These are phyloP conservation scores for Tolypocladium album DNA, from an alignment of 2,329 filamentous ascomycete species.

Conservation along the genomic window DNA sequence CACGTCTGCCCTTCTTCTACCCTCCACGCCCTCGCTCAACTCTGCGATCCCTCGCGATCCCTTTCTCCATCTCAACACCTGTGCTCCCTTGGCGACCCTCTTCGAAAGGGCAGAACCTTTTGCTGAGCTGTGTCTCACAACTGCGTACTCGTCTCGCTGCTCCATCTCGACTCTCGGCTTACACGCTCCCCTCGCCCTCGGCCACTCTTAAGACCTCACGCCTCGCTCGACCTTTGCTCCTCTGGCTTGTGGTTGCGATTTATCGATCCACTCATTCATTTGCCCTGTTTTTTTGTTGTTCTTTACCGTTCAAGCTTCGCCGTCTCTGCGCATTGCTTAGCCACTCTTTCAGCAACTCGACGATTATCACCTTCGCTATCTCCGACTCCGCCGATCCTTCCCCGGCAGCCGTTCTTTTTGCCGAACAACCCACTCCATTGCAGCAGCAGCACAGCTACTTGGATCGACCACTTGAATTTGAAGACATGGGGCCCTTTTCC, in stretches of 20 bases:
- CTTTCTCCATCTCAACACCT: constrained; percentile 13
- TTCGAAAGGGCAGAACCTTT: constrained; percentile 20
- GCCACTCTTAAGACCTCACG: constrained; percentile 2
- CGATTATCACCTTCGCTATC: not conserved
- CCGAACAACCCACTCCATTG: not conserved
- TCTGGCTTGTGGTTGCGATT: not conserved
- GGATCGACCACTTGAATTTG: not conserved
- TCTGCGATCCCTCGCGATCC: constrained; percentile 9
- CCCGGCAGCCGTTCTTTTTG: not conserved
- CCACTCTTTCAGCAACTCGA: constrained; percentile 1
- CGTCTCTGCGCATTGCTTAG: not conserved
- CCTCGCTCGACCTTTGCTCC: constrained; percentile 1
- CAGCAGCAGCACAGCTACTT: not conserved
- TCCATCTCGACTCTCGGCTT: constrained; percentile 9
- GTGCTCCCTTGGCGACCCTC: constrained; percentile 20
- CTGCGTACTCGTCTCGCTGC: constrained; percentile 18
- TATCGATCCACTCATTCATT: not conserved
- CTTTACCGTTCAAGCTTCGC: not conserved
- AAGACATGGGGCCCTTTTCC: constrained; percentile 20
- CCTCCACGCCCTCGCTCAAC: constrained; percentile 18
- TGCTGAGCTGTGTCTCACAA: constrained; percentile 21
- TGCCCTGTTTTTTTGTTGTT: not conserved
- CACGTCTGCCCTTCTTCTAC: constrained; percentile 24
- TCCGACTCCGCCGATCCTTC: not conserved
- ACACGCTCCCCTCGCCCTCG: constrained; percentile 7